Percentiles rank a stretch among this genome's conserved stretches.
Evolutionary conservation across 148 eudicot species (phyloP).

Genomic region (Pharnaceum exiguum): DNA sequence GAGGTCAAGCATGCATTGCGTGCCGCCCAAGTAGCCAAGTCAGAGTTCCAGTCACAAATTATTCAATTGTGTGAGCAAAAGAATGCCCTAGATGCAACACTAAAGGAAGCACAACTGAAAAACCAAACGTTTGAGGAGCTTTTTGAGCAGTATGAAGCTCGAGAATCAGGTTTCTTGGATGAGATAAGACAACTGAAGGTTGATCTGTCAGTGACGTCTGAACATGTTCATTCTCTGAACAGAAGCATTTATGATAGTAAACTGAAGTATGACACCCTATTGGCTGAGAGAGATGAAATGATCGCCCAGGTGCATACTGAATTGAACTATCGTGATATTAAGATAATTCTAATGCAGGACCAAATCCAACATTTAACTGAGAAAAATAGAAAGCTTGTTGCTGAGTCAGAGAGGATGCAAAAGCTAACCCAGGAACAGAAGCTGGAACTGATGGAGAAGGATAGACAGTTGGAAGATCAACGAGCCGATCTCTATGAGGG

Average conservation of each 20-base stretch:
- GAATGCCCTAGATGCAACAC: constrained; percentile 23
- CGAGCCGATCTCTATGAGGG: constrained; percentile 36
- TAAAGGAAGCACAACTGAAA: constrained; percentile 29
- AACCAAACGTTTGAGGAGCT: constrained; percentile 31
- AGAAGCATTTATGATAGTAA: constrained; percentile 44
- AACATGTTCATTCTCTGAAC: constrained; percentile 41
- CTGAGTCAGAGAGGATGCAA: constrained; percentile 28
- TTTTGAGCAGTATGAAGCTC: constrained; percentile 33
- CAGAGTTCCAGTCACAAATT: constrained; percentile 36
- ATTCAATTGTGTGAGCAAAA: constrained; percentile 35
- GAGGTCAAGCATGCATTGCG: constrained; percentile 38
- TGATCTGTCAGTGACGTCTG: constrained; percentile 28
- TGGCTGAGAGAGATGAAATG: constrained; percentile 54
- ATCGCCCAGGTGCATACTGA: constrained; percentile 53
- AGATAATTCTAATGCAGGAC: constrained; percentile 35
- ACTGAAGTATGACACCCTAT: constrained; percentile 42
- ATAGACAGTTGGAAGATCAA: constrained; percentile 54
- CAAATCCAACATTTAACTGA: constrained; percentile 17
- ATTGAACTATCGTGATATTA: constrained; percentile 20
- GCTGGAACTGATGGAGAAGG: constrained; percentile 44
- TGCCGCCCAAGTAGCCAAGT: constrained; percentile 35
- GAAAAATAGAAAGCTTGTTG: constrained; percentile 25
- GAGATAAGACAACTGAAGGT: constrained; percentile 35
- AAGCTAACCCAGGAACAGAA: constrained; percentile 33
- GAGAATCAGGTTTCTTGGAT: constrained; percentile 25